Evolutionary conservation across 805 yeast genomes (phyloP).

Genomic region (Suhomyces xylopsoci): DNA sequence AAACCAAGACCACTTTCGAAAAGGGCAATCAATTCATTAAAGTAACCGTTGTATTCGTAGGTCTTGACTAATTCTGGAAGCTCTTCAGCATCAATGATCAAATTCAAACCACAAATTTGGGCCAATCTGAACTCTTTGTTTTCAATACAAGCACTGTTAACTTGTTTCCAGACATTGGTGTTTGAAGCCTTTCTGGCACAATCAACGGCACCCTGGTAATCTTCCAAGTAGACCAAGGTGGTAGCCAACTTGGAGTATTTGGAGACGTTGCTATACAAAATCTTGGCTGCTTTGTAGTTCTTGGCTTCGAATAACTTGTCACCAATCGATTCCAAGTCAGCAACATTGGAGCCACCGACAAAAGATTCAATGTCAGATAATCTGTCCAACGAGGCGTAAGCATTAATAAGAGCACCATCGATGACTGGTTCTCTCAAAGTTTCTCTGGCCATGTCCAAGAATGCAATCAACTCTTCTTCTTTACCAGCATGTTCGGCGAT

Average conservation of each 20-base stretch:
- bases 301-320: slow-evolving; percentile 79
- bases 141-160: slow-evolving; percentile 92
- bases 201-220: slow-evolving; percentile 95
- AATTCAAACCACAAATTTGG: slow-evolving; percentile 96
- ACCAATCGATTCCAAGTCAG: slow-evolving; percentile 88
- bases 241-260: slow-evolving; percentile 96
- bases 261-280: slow-evolving; percentile 79
- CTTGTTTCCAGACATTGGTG: slow-evolving; percentile 94
- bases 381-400: slow-evolving; percentile 77
- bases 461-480: slow-evolving; percentile 87
- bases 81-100: slow-evolving; percentile 97
- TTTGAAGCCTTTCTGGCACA: slow-evolving; percentile 98
- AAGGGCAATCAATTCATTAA: slow-evolving; percentile 84
- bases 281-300: slow-evolving; percentile 90
- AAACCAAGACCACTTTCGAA: slow-evolving; percentile 94
- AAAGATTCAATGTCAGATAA: slow-evolving; percentile 80
- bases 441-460: slow-evolving; percentile 87
- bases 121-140: slow-evolving; percentile 94
- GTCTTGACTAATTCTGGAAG: slow-evolving; percentile 81
- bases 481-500: slow-evolving; percentile 93
- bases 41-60: slow-evolving; percentile 88
- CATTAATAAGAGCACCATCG: slow-evolving; percentile 87
- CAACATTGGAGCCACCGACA: slow-evolving; percentile 85
- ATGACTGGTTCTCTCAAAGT: slow-evolving; percentile 85
- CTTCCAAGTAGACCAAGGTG: slow-evolving; percentile 88